Evolutionary conservation across 345 rosid species (phyloP).

Genomic region (Rhizophora mangle): DNA sequence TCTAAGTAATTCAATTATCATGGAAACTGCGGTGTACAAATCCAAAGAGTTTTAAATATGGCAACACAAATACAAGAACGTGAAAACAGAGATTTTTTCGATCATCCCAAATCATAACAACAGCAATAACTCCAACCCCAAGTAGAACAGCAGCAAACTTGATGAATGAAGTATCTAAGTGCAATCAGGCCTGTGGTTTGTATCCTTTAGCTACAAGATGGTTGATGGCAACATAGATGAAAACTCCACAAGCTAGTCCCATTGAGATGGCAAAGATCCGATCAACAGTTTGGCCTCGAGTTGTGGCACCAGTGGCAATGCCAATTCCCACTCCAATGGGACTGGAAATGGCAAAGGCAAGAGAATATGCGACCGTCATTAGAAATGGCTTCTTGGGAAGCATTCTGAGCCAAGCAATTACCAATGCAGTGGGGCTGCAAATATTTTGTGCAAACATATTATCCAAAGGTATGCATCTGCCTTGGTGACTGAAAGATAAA

Average conservation of each 20-base stretch:
- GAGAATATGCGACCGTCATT: slow-evolving; percentile 55
- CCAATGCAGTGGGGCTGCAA: slow-evolving; percentile 88
- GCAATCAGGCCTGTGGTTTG: slow-evolving; percentile 47
- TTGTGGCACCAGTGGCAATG: slow-evolving; percentile 72
- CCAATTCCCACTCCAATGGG: slow-evolving; percentile 83
- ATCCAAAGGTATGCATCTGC: slow-evolving; percentile 84
- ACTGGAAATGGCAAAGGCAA: slow-evolving; percentile 72
- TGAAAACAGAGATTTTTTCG: neutral
- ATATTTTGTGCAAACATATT: slow-evolving; percentile 69
- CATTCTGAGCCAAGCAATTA: slow-evolving; percentile 76
- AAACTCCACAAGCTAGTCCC: slow-evolving; percentile 87
- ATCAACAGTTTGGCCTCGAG: slow-evolving; percentile 58
- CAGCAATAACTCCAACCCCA: slow-evolving; percentile 62
- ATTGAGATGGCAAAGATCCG: slow-evolving; percentile 77
- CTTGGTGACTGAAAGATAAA: slow-evolving; percentile 35
- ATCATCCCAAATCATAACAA: slow-evolving; percentile 84
- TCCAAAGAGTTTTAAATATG: neutral
- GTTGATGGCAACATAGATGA: slow-evolving; percentile 71
- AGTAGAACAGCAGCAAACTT: slow-evolving; percentile 69
- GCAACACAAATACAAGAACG: neutral
- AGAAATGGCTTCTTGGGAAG: slow-evolving; percentile 74
- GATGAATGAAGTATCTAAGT: slow-evolving; percentile 58
- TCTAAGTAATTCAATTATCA: too few relatives aligned
- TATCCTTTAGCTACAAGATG: slow-evolving; percentile 83
- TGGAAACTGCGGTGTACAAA: too few relatives aligned